A percentile compares a stretch with the other conserved stretches of the same genome.
Conservation (phyloP, 148 eudicot genomes). For the Rhododendron vialii region DNA sequence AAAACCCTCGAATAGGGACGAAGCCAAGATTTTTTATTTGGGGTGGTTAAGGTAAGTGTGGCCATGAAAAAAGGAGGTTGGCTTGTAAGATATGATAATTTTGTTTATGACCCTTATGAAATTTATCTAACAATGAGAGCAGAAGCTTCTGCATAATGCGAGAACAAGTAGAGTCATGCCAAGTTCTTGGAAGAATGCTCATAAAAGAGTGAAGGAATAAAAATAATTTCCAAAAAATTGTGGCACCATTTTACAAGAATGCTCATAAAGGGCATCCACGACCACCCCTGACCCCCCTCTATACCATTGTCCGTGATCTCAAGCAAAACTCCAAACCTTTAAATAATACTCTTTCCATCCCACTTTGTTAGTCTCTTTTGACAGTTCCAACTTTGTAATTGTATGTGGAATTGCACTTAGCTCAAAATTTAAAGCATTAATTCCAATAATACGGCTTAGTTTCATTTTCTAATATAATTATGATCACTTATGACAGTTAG, state of each 20-base stretch:
- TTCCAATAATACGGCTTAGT: neutral
- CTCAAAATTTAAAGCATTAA: neutral
- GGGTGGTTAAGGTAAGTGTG: neutral
- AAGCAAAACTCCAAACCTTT: neutral
- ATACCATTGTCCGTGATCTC: neutral
- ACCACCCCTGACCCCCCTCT: neutral
- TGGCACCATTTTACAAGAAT: neutral
- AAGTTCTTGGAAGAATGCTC: neutral
- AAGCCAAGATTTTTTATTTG: neutral
- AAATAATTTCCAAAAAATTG: neutral
- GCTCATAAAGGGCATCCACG: neutral
- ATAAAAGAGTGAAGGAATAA: neutral
- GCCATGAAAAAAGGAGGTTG: neutral
- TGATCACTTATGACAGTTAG: neutral
- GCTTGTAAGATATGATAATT: neutral
- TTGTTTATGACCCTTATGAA: neutral
- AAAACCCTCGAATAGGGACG: neutral
- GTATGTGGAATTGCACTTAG: neutral
- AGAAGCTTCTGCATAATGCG: neutral
- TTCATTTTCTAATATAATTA: neutral
- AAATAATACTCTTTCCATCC: neutral
- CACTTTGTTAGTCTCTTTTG: neutral
- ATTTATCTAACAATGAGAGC: neutral
- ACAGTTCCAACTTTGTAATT: neutral
- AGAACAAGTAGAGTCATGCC: neutral